Conservation (phyloP, 2,329 filamentous ascomycete species). For the Fusarium zealandicum region DNA sequence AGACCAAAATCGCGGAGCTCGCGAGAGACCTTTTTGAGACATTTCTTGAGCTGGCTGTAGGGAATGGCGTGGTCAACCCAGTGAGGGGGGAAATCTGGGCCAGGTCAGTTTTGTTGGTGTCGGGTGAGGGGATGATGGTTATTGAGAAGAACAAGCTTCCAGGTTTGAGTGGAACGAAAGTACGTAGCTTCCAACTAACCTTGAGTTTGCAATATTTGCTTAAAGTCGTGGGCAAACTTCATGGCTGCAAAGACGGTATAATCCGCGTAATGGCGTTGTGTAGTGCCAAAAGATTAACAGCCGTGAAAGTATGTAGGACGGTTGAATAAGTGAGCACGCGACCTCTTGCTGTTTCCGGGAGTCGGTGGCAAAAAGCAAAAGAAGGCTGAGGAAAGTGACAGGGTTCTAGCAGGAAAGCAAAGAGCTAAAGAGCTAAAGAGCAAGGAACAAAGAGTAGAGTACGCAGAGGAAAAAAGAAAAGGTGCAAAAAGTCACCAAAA, state of each 20-base stretch:
- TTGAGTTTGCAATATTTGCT: conserved; percentile 71
- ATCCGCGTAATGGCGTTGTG: background rate
- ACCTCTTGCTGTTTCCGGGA: conserved; percentile 30
- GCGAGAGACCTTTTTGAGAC: conserved; percentile 78
- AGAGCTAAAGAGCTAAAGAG: background rate
- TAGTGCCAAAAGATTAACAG: background rate
- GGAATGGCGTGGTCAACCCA: conserved; percentile 80
- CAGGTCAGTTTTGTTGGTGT: conserved; percentile 1
- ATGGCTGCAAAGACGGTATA: conserved; percentile 54
- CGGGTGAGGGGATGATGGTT: background rate
- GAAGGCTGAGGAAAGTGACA: background rate
- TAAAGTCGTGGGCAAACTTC: conserved; percentile 88
- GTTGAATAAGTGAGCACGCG: conserved; percentile 32
- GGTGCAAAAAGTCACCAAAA: conserved; percentile 23
- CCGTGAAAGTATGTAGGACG: conserved; percentile 12
- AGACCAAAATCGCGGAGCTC: conserved; percentile 77
- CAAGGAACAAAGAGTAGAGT: background rate
- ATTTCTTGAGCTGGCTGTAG: conserved; percentile 87
- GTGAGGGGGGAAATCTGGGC: conserved; percentile 71
- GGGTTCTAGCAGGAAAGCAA: background rate
- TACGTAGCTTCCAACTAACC: conserved; percentile 41
- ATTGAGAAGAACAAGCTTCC: background rate
- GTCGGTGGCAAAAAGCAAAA: conserved; percentile 19
- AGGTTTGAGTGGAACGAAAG: too few species aligned
- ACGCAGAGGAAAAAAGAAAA: background rate